phyloP scores from a whole-genome alignment of 805 yeast genomes.

The Wickerhamiella dianesei region DNA sequence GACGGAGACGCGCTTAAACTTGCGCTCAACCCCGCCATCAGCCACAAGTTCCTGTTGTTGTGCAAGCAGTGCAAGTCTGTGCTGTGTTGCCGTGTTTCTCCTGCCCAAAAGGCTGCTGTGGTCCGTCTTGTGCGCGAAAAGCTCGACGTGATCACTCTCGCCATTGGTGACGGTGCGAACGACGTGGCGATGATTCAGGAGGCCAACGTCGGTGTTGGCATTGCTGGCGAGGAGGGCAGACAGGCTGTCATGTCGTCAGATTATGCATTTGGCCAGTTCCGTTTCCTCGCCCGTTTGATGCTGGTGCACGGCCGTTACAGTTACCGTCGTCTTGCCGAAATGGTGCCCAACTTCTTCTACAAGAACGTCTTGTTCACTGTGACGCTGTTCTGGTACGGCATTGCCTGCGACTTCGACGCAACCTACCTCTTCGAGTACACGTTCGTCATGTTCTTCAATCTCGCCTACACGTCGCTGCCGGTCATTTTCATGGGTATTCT shows the following conservation, averaged over 20 bases:
- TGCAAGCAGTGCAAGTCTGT: slow-evolving; percentile 69
- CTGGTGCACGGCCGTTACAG: slow-evolving; percentile 81
- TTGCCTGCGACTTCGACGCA: slow-evolving; percentile 57
- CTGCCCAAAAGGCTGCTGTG: slow-evolving; percentile 68
- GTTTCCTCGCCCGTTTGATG: slow-evolving; percentile 49
- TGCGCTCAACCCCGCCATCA: slow-evolving; percentile 52
- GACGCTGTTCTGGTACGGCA: slow-evolving; percentile 66
- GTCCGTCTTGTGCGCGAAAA: slow-evolving; percentile 51
- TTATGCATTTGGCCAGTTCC: slow-evolving; percentile 69
- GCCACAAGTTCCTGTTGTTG: slow-evolving; percentile 57
- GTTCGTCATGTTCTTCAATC: slow-evolving; percentile 60
- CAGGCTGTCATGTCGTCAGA: slow-evolving; percentile 82
- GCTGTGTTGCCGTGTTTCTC: slow-evolving; percentile 74
- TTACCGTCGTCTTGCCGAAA: slow-evolving; percentile 56
- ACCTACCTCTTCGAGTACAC: slow-evolving; percentile 68
- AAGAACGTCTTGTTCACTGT: slow-evolving; percentile 63
- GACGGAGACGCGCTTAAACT: slow-evolving; percentile 29
- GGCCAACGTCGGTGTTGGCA: slow-evolving; percentile 75
- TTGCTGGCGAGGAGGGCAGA: slow-evolving; percentile 78
- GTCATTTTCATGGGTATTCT: slow-evolving; percentile 57
- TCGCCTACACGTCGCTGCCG: slow-evolving; percentile 71
- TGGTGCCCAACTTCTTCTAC: slow-evolving; percentile 68
- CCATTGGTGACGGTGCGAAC: slow-evolving; percentile 78
- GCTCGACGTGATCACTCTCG: slow-evolving; percentile 60
- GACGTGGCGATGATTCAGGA: slow-evolving; percentile 84